Conservation (phyloP, 2,329 filamentous ascomycete genomes). For the Colletotrichum sp. region DNA sequence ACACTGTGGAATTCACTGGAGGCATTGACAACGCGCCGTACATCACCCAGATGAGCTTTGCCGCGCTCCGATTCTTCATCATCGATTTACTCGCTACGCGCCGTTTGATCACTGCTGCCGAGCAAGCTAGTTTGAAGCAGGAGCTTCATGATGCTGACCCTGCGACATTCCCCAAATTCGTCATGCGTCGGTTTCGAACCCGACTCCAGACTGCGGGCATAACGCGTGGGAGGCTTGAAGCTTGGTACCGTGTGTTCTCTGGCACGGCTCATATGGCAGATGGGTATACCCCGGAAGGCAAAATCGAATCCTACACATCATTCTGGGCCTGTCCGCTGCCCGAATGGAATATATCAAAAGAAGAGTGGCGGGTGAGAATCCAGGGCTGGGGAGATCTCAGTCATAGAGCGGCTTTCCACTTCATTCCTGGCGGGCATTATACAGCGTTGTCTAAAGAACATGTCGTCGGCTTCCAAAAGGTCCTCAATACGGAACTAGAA, state of each 20-base stretch:
- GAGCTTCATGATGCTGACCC: background rate
- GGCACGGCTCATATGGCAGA: background rate
- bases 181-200: background rate
- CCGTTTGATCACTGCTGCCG: background rate
- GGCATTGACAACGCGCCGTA: slow-evolving; percentile 3
- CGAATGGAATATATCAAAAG: background rate
- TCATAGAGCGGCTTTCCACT: background rate
- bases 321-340: background rate
- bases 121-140: background rate
- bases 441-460: background rate
- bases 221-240: background rate
- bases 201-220: background rate
- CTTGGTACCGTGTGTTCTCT: background rate
- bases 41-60: slow-evolving; percentile 1
- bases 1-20: background rate
- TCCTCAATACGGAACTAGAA: background rate
- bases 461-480: background rate
- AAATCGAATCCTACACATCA: background rate
- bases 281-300: background rate
- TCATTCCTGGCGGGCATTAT: background rate
- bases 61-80: slow-evolving; percentile 1
- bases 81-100: background rate
- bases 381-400: background rate
- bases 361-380: background rate
- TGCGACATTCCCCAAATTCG: background rate